Percentiles rank a stretch among this genome's conserved stretches.
Evolutionary conservation across 2,329 filamentous ascomycete genomes (phyloP).

Genomic region (Aureobasidium sp.): DNA sequence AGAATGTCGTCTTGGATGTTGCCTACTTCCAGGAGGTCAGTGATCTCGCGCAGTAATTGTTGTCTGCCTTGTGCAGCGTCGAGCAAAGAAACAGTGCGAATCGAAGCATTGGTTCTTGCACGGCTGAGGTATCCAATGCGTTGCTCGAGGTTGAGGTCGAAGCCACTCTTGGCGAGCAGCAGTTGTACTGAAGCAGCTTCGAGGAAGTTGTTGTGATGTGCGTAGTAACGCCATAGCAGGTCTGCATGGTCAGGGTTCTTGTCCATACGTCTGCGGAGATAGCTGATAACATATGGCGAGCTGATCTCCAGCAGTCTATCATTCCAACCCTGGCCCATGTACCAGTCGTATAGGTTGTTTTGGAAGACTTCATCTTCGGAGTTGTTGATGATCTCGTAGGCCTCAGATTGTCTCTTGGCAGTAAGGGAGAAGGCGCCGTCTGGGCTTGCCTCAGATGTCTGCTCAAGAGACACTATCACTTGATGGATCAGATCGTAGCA

Average conservation of each 20-base stretch:
- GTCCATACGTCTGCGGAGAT: slow-evolving; percentile 67
- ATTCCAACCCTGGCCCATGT: slow-evolving; percentile 73
- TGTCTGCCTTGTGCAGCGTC: slow-evolving; percentile 56
- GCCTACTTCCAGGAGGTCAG: slow-evolving; percentile 80
- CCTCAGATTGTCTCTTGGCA: slow-evolving; percentile 73
- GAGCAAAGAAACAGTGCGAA: slow-evolving; percentile 65
- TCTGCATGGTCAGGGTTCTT: slow-evolving; percentile 74
- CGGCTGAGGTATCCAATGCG: slow-evolving; percentile 84
- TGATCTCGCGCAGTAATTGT: slow-evolving; percentile 73
- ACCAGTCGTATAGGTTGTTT: slow-evolving; percentile 97
- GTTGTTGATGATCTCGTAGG: slow-evolving; percentile 80
- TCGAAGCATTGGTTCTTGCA: slow-evolving; percentile 87
- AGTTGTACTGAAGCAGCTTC: slow-evolving; percentile 82
- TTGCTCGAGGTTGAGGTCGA: slow-evolving; percentile 69
- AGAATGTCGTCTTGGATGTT: slow-evolving; percentile 92
- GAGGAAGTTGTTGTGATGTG: slow-evolving; percentile 73
- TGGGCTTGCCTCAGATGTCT: slow-evolving; percentile 57
- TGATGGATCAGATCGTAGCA: slow-evolving; percentile 85
- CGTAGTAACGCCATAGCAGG: slow-evolving; percentile 86
- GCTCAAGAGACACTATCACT: slow-evolving; percentile 71
- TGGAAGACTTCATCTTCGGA: slow-evolving; percentile 93
- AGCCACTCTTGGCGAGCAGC: slow-evolving; percentile 73
- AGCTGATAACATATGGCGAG: slow-evolving; percentile 77
- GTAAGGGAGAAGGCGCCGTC: slow-evolving; percentile 72
- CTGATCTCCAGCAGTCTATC: slow-evolving; percentile 79